These are phyloP conservation scores for Colletotrichum musicola DNA, from an alignment of 2,329 filamentous ascomycete species.

Conservation along the genomic window DNA sequence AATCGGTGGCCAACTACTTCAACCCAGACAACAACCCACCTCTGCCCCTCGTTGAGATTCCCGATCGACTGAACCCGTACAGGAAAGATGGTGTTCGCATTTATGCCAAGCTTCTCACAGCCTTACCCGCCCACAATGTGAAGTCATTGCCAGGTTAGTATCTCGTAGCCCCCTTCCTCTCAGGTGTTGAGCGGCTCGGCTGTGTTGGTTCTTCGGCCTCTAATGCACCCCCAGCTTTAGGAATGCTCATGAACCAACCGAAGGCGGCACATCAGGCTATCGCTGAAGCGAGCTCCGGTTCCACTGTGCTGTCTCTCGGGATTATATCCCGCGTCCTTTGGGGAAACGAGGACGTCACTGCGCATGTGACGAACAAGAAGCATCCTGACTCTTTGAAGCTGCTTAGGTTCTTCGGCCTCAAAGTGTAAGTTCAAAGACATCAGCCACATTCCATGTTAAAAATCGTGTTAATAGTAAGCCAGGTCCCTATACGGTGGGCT, in stretches of 20 bases:
- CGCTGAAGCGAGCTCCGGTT: constrained; percentile 33
- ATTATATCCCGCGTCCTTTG: constrained; percentile 50
- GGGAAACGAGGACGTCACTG: constrained; percentile 55
- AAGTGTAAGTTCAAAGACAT: background rate
- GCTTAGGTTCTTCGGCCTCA: constrained; percentile 49
- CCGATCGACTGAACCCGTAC: constrained; percentile 67
- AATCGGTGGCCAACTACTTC: constrained; percentile 69
- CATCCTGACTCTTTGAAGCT: constrained; percentile 48
- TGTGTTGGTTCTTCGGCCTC: background rate
- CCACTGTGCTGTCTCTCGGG: constrained; percentile 38
- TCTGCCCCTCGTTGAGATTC: constrained; percentile 71
- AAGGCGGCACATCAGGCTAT: background rate
- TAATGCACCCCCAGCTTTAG: constrained; percentile 2
- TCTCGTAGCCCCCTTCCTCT: background rate
- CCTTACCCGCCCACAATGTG: constrained; percentile 72
- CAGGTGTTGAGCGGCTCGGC: background rate
- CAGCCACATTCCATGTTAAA: too few relatives aligned
- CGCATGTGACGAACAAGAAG: constrained; percentile 65
- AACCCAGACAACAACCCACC: constrained; percentile 69
- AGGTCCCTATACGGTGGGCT: constrained; percentile 50
- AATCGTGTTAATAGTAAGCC: too few relatives aligned
- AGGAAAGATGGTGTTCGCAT: constrained; percentile 69
- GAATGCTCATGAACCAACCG: constrained; percentile 4
- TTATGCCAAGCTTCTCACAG: constrained; percentile 74
- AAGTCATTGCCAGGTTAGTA: constrained; percentile 68